Percentiles rank a stretch among this genome's conserved stretches.
These are phyloP conservation scores for Claviceps sp. DNA, from an alignment of 2,329 filamentous ascomycete species.

Conservation along the genomic window DNA sequence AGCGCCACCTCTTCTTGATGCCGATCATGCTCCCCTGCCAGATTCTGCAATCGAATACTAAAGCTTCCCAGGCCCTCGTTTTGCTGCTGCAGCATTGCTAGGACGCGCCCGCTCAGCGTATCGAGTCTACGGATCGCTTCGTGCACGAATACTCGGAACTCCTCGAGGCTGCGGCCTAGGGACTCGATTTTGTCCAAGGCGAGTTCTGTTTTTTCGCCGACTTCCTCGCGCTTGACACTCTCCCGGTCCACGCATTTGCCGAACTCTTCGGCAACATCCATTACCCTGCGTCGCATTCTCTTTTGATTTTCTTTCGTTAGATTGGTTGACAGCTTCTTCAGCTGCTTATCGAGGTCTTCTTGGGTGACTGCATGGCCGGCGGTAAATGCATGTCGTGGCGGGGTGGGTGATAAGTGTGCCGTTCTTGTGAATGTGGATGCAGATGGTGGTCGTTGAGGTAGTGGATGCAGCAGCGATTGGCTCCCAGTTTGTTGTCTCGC, in stretches of 20 bases:
- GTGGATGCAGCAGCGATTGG: background rate
- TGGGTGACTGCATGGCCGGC: background rate
- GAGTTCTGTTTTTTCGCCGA: conserved; percentile 2
- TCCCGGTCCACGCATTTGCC: conserved; percentile 12
- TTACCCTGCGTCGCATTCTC: conserved; percentile 6
- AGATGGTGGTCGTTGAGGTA: background rate
- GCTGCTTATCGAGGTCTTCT: conserved; percentile 2
- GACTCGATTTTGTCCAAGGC: conserved; percentile 4
- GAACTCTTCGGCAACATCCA: conserved; percentile 3
- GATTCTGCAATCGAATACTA: background rate
- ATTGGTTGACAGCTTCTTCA: background rate
- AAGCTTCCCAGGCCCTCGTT: conserved; percentile 1
- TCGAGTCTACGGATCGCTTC: background rate
- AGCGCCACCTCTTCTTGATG: conserved; percentile 18
- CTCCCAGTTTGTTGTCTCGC: background rate
- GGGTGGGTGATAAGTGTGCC: background rate
- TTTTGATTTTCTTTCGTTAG: background rate
- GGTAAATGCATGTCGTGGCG: background rate
- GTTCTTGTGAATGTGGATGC: background rate
- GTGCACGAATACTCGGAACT: background rate
- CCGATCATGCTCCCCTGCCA: conserved; percentile 1
- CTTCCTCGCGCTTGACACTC: conserved; percentile 4
- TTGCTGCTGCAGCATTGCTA: background rate
- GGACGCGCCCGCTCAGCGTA: background rate
- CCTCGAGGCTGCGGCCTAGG: conserved; percentile 2